Percentiles rank a stretch among this genome's conserved stretches.
Evolutionary conservation across 768 basidiomycete genomes (phyloP).

Genomic region (Hericium erinaceus): DNA sequence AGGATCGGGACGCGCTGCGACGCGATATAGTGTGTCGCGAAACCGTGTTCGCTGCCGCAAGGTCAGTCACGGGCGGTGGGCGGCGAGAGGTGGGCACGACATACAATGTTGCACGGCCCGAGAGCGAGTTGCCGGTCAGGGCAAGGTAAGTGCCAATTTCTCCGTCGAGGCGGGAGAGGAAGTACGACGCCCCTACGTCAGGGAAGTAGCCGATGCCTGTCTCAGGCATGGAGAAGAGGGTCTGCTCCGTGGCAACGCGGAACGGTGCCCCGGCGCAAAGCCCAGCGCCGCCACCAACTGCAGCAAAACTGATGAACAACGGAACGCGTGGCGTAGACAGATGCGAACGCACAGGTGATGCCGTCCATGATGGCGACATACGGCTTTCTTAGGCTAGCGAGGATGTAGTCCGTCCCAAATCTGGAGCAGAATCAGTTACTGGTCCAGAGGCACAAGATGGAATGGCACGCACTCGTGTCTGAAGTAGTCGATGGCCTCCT

Average conservation of each 20-base stretch:
- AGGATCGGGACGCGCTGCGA: constrained; percentile 66
- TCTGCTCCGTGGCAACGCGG: constrained; percentile 89
- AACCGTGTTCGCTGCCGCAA: constrained; percentile 65
- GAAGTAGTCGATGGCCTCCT: constrained; percentile 78
- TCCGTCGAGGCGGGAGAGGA: constrained; percentile 85
- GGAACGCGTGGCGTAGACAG: constrained; percentile 5
- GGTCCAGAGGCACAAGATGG: neutral
- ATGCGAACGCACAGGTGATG: constrained; percentile 60
- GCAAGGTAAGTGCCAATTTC: constrained; percentile 91
- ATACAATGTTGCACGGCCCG: constrained; percentile 81
- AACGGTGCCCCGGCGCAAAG: constrained; percentile 78
- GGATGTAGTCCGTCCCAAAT: constrained; percentile 71
- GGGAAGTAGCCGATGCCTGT: constrained; percentile 86
- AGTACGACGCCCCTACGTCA: constrained; percentile 89
- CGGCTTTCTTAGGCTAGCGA: constrained; percentile 70
- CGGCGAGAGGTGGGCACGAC: constrained; percentile 20
- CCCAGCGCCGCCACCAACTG: constrained; percentile 96
- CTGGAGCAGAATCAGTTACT: constrained; percentile 26
- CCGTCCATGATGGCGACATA: constrained; percentile 90
- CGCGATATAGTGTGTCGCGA: constrained; percentile 91
- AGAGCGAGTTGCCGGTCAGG: constrained; percentile 64
- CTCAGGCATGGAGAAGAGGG: constrained; percentile 93
- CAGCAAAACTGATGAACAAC: constrained; percentile 1
- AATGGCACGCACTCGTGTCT: constrained; percentile 62
- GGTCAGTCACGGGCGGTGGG: neutral